Evolutionary conservation across 768 basidiomycete genomes (phyloP).

Genomic region (Flagelloscypha sp.): DNA sequence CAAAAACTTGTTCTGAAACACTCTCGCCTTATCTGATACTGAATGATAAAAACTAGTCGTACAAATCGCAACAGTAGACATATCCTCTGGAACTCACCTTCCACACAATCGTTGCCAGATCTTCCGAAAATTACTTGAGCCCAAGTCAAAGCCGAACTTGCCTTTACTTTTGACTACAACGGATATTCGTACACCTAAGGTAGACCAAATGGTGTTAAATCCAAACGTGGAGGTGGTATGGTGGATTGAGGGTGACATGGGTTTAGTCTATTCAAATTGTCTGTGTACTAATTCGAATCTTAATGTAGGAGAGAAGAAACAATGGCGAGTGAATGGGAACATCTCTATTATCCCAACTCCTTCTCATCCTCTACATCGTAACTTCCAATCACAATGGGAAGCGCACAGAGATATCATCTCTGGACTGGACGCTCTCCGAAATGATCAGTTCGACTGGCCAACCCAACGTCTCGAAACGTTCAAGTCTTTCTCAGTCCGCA

Average conservation of each 20-base stretch:
- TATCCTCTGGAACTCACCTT: too few species aligned
- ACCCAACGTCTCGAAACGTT: slow-evolving; percentile 52
- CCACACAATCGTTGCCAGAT: slow-evolving; percentile 63
- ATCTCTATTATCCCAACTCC: slow-evolving; percentile 50
- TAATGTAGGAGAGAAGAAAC: slow-evolving; percentile 56
- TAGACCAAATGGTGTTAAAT: slow-evolving; percentile 42
- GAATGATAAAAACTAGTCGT: too few species aligned
- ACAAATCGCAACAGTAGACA: slow-evolving; percentile 21
- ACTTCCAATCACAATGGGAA: slow-evolving; percentile 22
- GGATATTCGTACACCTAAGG: slow-evolving; percentile 67
- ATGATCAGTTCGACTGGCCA: slow-evolving; percentile 59
- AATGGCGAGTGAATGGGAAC: slow-evolving; percentile 61
- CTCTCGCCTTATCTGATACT: too few species aligned
- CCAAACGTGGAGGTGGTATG: slow-evolving; percentile 55
- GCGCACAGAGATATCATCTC: too few species aligned
- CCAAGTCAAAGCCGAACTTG: slow-evolving; percentile 30
- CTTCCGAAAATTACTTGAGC: slow-evolving; percentile 50
- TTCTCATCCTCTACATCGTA: slow-evolving; percentile 23
- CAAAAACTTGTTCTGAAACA: too few species aligned
- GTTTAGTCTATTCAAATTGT: too few species aligned
- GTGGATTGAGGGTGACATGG: slow-evolving; percentile 74
- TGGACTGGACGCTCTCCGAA: slow-evolving; percentile 25
- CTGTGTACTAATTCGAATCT: too few species aligned
- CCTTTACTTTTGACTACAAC: slow-evolving; percentile 64
- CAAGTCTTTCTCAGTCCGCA: slow-evolving; percentile 44